Evolutionary conservation across 768 basidiomycete genomes (phyloP).

Genomic region (Suillus spraguei): DNA sequence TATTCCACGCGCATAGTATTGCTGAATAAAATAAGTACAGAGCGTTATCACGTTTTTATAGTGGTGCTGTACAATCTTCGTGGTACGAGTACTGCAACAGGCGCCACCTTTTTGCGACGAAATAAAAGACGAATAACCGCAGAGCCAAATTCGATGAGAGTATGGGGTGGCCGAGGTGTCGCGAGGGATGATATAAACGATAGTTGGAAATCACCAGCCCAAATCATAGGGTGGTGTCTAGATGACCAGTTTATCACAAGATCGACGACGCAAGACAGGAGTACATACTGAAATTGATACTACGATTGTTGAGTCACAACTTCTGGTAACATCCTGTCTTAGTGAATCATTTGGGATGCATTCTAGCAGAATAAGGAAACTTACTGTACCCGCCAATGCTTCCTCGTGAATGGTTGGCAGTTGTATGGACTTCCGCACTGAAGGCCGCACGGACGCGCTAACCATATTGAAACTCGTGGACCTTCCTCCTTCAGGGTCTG

Average conservation of each 20-base stretch:
- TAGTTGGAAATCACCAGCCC: neutral
- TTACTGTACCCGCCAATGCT: neutral
- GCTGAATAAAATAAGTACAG: neutral
- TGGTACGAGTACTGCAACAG: neutral
- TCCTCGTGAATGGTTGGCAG: neutral
- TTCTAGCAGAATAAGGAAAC: neutral
- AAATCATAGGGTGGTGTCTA: neutral
- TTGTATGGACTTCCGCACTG: constrained; percentile 14
- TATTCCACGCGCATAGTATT: neutral
- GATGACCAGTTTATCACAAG: neutral
- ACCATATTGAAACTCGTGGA: constrained; percentile 32
- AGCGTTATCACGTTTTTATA: neutral
- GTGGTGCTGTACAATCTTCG: neutral
- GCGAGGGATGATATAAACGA: neutral
- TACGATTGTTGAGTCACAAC: neutral
- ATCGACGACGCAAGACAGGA: too few relatives aligned
- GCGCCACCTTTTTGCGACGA: neutral
- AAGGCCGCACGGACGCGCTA: constrained; percentile 5
- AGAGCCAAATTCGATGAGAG: neutral
- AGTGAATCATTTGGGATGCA: neutral
- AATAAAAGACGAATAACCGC: neutral
- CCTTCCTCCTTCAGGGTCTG: constrained; percentile 41
- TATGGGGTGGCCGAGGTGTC: neutral
- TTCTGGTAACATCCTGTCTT: neutral
- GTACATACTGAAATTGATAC: neutral